Conservation (phyloP, 2,329 filamentous ascomycete genomes). For the Aspergillus piperis region DNA sequence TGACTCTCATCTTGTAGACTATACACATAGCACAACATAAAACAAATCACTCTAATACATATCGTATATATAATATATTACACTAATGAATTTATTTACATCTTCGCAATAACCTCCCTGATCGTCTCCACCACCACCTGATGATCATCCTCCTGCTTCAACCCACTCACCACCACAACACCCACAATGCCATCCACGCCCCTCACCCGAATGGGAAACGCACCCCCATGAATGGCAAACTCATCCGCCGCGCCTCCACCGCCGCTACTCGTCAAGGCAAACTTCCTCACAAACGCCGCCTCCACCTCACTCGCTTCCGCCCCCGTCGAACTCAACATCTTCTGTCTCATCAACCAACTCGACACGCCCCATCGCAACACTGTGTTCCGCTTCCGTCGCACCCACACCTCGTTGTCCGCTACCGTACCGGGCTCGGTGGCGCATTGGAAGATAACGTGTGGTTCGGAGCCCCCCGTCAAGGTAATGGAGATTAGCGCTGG, state of each 20-base stretch:
- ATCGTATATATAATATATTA: too few species aligned
- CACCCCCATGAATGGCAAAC: slow-evolving; percentile 79
- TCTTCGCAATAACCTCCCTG: slow-evolving; percentile 48
- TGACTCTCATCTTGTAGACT: neutral
- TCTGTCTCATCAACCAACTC: slow-evolving; percentile 71
- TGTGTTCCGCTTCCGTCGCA: slow-evolving; percentile 68
- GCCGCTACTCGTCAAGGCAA: slow-evolving; percentile 58
- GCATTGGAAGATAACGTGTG: slow-evolving; percentile 69
- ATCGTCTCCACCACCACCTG: slow-evolving; percentile 72
- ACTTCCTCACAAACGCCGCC: slow-evolving; percentile 64
- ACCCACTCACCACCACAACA: slow-evolving; percentile 72
- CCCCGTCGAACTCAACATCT: slow-evolving; percentile 47
- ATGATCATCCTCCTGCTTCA: slow-evolving; percentile 78
- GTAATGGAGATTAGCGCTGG: slow-evolving; percentile 46
- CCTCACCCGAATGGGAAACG: slow-evolving; percentile 68
- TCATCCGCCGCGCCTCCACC: slow-evolving; percentile 50
- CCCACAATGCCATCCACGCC: slow-evolving; percentile 76
- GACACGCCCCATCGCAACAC: slow-evolving; percentile 70
- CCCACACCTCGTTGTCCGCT: slow-evolving; percentile 73
- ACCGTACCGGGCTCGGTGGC: slow-evolving; percentile 66
- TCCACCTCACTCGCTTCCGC: slow-evolving; percentile 56
- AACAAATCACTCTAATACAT: neutral
- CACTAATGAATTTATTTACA: neutral
- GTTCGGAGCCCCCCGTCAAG: slow-evolving; percentile 30
- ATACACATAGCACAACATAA: neutral